Evolutionary conservation across 108 stramenopile species (phyloP).

Genomic region (Nannochloropsis salina): DNA sequence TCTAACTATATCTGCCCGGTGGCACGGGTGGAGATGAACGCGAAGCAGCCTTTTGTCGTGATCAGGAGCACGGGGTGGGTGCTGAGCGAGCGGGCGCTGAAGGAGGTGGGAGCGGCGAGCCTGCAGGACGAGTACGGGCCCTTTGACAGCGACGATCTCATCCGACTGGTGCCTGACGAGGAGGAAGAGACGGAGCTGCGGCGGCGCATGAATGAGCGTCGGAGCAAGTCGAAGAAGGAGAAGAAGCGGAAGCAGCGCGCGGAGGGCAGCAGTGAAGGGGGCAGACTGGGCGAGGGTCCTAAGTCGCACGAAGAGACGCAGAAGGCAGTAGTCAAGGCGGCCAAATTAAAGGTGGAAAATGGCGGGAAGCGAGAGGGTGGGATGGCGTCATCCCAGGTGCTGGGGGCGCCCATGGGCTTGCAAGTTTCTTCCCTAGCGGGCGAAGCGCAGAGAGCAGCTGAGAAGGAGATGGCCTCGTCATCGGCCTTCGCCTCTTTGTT

Average conservation of each 20-base stretch:
- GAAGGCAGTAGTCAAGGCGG: neutral
- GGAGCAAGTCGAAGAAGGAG: neutral
- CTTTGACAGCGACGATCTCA: slow-evolving; percentile 31
- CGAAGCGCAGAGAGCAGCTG: slow-evolving; percentile 15
- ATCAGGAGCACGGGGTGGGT: slow-evolving; percentile 54
- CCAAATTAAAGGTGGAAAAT: neutral
- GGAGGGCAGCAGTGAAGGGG: neutral
- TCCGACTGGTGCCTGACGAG: slow-evolving; percentile 27
- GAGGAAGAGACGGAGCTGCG: slow-evolving; percentile 1
- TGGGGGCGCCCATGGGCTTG: neutral
- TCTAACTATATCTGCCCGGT: slow-evolving; percentile 53
- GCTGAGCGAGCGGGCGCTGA: slow-evolving; percentile 49
- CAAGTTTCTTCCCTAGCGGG: neutral
- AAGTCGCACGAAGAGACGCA: neutral
- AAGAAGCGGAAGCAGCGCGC: slow-evolving; percentile 8
- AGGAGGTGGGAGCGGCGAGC: slow-evolving; percentile 46
- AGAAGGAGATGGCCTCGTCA: neutral
- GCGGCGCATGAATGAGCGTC: neutral
- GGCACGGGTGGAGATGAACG: slow-evolving; percentile 53
- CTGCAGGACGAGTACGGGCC: slow-evolving; percentile 55
- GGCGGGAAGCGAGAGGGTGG: neutral
- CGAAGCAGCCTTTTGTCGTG: slow-evolving; percentile 45
- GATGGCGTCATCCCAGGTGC: neutral
- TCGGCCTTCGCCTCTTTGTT: neutral
- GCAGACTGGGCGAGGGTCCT: neutral